Base-by-base conservation (phyloP, 768 basidiomycete species). In the Boletales sp. region DNA sequence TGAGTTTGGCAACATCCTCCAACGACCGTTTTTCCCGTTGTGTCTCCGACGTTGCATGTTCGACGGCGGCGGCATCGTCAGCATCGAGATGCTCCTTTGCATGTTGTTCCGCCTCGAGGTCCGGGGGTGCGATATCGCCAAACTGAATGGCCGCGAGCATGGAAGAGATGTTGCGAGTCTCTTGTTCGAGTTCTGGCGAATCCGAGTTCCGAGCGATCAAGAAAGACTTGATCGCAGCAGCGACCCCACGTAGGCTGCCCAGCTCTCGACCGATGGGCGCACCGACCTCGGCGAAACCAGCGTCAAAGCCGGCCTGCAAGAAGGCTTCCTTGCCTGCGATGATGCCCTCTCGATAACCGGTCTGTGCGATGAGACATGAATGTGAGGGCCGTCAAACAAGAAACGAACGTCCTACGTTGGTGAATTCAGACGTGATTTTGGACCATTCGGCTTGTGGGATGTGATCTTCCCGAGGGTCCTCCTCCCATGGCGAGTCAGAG, bases 311-410 rank as follows among this genome's bases (percentile, higher is more conserved):
- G 54, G 83, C 74, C 61, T 99, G 95, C 2, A 97, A 75, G 3
- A 84, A 84, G 0, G 79, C 74, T 64, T 94, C 87, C 66, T 97
- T 98, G 4, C 95, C 95, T 5, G 86, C 83, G 0, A 85, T 88
- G 59, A 98, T 95, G 7, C 95, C 95, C 70, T 97, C 94, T n/a
- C 95, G 83, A 62, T 97, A 97, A 2, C 95, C 95, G 15, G 83
- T 83, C 95, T 97, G 41, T 9, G n/a, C n/a, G 41, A 45, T 32
- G 10, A 36, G 14, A 41, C 30, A 37, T 52, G 46, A 55, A 27
- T 32, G 19, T 3, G 38, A 24, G 40, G 42, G 40, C 19, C 19
- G 40, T 43, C 10, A n/a, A 48, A 38, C 32, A 17, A 21, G 43
- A 8, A 18, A 47, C 13, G 6, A 32, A 8, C 10, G 50, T 7